Conservation (phyloP, 352 stramenopile species). For the Globisporangium solare region DNA sequence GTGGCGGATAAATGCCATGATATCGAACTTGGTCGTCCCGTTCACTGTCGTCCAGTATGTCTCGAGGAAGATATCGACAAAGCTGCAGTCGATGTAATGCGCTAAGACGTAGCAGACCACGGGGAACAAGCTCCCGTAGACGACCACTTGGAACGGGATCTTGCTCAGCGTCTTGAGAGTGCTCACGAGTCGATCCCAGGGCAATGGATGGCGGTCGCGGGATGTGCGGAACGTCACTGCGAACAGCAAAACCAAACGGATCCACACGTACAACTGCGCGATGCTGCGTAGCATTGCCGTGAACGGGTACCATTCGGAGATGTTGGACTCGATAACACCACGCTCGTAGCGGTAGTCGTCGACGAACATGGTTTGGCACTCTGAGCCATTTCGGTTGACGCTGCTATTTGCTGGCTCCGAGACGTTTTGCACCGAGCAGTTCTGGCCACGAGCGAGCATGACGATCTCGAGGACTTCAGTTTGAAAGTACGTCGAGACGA, state of each 20-base stretch:
- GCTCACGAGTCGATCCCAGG: not conserved
- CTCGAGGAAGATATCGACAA: conserved; percentile 34
- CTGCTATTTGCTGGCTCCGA: too few species aligned
- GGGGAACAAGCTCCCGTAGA: conserved; percentile 46
- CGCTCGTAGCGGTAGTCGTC: conserved; percentile 57
- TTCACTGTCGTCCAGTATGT: conserved; percentile 28
- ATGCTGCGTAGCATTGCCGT: conserved; percentile 23
- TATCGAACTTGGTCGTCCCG: conserved; percentile 15
- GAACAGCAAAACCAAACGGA: conserved; percentile 31
- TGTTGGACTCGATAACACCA: conserved; percentile 25
- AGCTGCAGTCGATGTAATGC: conserved; percentile 34
- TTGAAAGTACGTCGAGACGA: conserved; percentile 13
- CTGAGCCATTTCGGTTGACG: too few species aligned
- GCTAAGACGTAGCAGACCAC: conserved; percentile 30
- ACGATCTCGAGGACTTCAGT: conserved; percentile 22
- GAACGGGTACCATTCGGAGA: conserved; percentile 27
- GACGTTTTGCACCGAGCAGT: not conserved
- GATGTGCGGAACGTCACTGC: conserved; percentile 19
- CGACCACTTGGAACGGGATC: conserved; percentile 48
- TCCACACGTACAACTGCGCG: conserved; percentile 44
- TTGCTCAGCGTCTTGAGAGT: conserved; percentile 20
- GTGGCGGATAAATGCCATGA: conserved; percentile 23
- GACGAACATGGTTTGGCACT: conserved; percentile 32
- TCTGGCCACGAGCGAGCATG: conserved; percentile 19
- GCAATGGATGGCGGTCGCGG: too few species aligned